Evolutionary conservation across 139 green algal genomes (phyloP), one percentile per base, ranked within the genome.

Genomic region (Chlorella sp.): DNA sequence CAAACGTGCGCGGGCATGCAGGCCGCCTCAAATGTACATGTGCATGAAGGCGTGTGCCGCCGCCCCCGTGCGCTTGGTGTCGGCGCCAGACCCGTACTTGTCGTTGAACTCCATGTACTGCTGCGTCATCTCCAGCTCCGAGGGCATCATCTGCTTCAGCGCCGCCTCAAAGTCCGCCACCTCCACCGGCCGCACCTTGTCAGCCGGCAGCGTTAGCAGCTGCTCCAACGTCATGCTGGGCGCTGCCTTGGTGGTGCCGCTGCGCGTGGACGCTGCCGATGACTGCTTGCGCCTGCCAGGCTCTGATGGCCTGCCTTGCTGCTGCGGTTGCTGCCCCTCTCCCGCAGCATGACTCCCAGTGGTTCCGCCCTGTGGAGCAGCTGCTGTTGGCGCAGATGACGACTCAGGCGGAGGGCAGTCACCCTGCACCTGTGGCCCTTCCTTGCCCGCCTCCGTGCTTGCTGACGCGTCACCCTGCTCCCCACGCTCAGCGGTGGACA

Each of bases 41-140:
- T 69, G 63, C 32, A 29, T 69, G 63, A 55, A 69, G 17, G 5
- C 14, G 31, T 35, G 20, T 31, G n/a, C 5, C 5, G 32, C 20
- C 2, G 31, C 22, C 4, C 31, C 32, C 5, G 31, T 20, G 3
- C 63, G 63, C 72, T 77, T 67, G 33, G 17, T 31, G n/a, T 51
- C 55, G 22, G 70, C 67, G 23, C 78, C 78, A 29, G 60, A 74
- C 49, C 78, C 78, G 49, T 76, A 84, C 74, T 69, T 32, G 22
- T 60, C 27, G 49, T 84, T 78, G 67, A 71, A 84, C 49, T 84
- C 77, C 55, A 78, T 72, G 63, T 64, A 82, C 5, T 31, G 35
- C 0, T 51, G 50, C 5, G 34, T 65, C 33, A 82, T 67, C 29
- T 65, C 74, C 29, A 72, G 31, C 69, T 65, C 61, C n/a, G 71